A percentile compares a stretch with the other conserved stretches of the same genome.
phyloP scores from a whole-genome alignment of 2,329 filamentous ascomycete species.

The Penicillium brevicompactum region DNA sequence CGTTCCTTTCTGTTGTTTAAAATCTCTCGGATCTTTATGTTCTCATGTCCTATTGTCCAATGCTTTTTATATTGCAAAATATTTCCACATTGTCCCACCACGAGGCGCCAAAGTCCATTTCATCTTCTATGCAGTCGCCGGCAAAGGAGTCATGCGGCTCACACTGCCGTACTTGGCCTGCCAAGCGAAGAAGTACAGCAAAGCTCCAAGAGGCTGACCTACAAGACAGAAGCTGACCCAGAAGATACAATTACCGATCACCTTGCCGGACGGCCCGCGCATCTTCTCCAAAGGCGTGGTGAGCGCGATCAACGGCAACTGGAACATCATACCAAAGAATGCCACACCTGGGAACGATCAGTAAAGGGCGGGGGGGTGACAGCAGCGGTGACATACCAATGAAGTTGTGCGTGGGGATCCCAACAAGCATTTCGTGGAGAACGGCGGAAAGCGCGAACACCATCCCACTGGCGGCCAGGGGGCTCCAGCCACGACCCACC shows the following conservation, averaged over 20 bases:
- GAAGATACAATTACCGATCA: slow-evolving; percentile 90
- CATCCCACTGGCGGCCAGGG: slow-evolving; percentile 68
- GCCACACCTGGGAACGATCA: slow-evolving; percentile 67
- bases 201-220: slow-evolving; percentile 86
- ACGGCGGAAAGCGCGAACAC: slow-evolving; percentile 90
- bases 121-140: background rate
- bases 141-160: slow-evolving; percentile 40
- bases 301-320: slow-evolving; percentile 81
- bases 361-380: background rate
- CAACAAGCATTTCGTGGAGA: slow-evolving; percentile 89
- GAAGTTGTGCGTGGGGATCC: slow-evolving; percentile 90
- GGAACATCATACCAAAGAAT: slow-evolving; percentile 90
- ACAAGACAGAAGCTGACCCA: slow-evolving; percentile 96
- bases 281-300: slow-evolving; percentile 80
- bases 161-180: slow-evolving; percentile 95
- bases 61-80: too few species aligned
- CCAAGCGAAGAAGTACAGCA: slow-evolving; percentile 98
- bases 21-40: too few species aligned
- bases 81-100: too few species aligned
- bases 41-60: too few species aligned
- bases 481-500: slow-evolving; percentile 78
- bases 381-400: slow-evolving; percentile 62
- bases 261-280: slow-evolving; percentile 71
- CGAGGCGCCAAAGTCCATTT: too few species aligned
- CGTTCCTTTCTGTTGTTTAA: background rate